A percentile compares a stretch with the other conserved stretches of the same genome.
Conservation (phyloP, 768 basidiomycete species). For the Xerocomellus intermedius region DNA sequence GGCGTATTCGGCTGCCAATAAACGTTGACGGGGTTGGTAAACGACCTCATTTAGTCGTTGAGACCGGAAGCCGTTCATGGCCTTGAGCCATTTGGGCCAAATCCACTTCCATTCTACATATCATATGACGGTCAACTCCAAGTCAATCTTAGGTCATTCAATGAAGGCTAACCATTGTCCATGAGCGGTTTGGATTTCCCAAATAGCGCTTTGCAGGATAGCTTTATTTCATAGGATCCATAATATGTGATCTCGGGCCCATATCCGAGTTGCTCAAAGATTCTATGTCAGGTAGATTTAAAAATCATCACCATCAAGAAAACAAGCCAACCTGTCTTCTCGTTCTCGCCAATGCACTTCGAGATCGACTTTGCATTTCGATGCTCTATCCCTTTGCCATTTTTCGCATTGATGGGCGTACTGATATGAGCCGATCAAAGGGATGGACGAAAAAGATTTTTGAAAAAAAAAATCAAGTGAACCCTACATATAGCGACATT, state of each 20-base stretch:
- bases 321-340: not conserved
- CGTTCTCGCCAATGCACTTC: not conserved
- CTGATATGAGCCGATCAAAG: not conserved
- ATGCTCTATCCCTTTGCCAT: not conserved
- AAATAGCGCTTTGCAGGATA: not conserved
- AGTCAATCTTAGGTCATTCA: too few relatives aligned
- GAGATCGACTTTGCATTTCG: not conserved
- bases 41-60: not conserved
- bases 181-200: too few relatives aligned
- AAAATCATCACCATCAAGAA: not conserved
- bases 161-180: too few relatives aligned
- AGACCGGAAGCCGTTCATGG: not conserved
- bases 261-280: not conserved
- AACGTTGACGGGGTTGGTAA: too few relatives aligned
- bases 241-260: not conserved
- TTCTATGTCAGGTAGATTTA: not conserved
- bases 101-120: too few relatives aligned
- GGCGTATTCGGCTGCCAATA: not conserved
- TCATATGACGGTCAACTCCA: too few relatives aligned
- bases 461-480: not conserved
- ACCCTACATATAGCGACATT: not conserved
- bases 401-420: not conserved
- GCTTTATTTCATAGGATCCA: not conserved
- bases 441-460: too few relatives aligned
- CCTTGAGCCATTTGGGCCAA: too few relatives aligned